Base-by-base conservation (phyloP, 2,329 filamentous ascomycete genomes). In the Fusarium zealandicum region DNA sequence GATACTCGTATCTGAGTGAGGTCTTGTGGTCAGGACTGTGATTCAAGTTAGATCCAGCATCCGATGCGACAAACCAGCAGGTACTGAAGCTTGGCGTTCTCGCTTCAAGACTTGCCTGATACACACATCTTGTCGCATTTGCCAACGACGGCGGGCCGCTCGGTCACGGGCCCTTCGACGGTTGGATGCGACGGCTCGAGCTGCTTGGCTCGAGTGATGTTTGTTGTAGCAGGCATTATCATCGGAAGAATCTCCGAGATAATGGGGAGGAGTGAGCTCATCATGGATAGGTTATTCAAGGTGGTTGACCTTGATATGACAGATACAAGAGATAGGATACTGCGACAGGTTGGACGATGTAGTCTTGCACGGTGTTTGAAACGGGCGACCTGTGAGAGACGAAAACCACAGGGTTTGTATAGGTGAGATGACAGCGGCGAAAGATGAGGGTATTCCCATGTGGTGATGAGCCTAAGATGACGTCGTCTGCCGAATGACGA, bases 61-160 rank as follows among this genome's bases (percentile, higher is more conserved):
- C 7, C 22, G 6, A 25, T n/a, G 22, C 6, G 9, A 25, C 22
- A 25, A 25, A 8, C 22, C 22, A 25, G 22, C 8, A 25, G 9
- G 3, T 25, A 9, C 22, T 25, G 22, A 25, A 25, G 22, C 22
- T 8, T 25, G 22, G 8, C 18, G 28, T 17, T 25, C 22, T 25
- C 9, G 6, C 31, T 27, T 1, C 28, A 43, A 41, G 44, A 66
- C 82, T 75, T 73, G 83, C 87, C 80, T 38, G 85, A 85, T 25
- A 86, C 86, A 68, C 88, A 90, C 72, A 91, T 81, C 55, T 82
- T 82, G 54, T 87, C 82, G 47, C 82, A 86, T 69, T 84, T 81
- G 67, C 83, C 79, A 38, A 87, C 78, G 41, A 91, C 79, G n/a
- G 87, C 88, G 44, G 79, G 76, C 50, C 75, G 69, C 53, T 76